Base-by-base conservation (phyloP, 208 protist species). In the Leishmania aethiopica region DNA sequence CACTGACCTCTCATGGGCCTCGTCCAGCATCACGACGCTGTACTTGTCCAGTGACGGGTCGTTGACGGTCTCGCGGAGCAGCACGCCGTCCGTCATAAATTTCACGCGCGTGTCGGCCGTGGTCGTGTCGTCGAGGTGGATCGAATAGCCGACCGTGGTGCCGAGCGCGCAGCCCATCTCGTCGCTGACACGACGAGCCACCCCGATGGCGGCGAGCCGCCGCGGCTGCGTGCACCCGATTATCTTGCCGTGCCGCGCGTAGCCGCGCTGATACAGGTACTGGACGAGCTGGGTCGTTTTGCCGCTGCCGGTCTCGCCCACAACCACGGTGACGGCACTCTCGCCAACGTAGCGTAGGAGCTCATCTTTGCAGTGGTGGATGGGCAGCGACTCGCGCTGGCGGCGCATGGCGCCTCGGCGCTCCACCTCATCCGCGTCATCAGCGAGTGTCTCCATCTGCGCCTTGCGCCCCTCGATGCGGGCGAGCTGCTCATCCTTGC, bases 21-120 rank as follows among this genome's bases (percentile, higher is more conserved):
- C 99, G 92, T 99, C 99, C 8, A 99, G 91, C 53, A 99, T 99
- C 67, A 99, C 96, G n/a, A 99, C 94, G 79, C 90, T 97, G 89
- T 99, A 99, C 62, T 70, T 80, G 35, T 81, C 59, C 17, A 99
- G 86, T 25, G 89, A 74, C 2, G 94, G 86, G 84, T 99, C 97
- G 15, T 91, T 83, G 66, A 99, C 90, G 4, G 98, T 85, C 84
- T 99, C 98, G 71, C 98, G 94, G 32, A 99, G 88, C 28, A 99
- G 91, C 81, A 99, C 97, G 70, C 98, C 98, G 80, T 99, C 98
- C 11, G 98, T 99, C 93, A 99, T 97, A 86, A 98, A 99, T 79
- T 98, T 97, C 13, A 99, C 91, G n/a, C 81, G 73, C n/a, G 97
- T 99, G 37, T 98, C 84, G 3, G 88, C 89, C 1, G 78, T 89